A percentile compares a stretch with the other conserved stretches of the same genome.
phyloP scores from a whole-genome alignment of 2,329 filamentous ascomycete genomes.

The Chrysoporthe cubensis region DNA sequence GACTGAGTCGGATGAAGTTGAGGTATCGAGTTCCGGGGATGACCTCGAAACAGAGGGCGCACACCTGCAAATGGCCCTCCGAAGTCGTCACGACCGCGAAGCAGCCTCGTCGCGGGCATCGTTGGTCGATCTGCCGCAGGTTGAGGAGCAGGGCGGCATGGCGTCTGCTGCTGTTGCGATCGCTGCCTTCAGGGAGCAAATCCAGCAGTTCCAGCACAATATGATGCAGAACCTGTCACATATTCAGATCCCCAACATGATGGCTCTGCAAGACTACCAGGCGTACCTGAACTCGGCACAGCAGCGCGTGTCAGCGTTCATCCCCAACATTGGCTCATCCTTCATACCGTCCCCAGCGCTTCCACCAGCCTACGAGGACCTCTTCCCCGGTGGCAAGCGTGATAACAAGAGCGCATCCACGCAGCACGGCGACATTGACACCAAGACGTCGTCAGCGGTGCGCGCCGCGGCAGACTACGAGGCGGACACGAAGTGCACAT shows the following conservation, averaged over 20 bases:
- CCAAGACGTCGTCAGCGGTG: slow-evolving; percentile 61
- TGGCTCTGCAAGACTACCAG: slow-evolving; percentile 74
- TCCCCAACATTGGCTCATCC: slow-evolving; percentile 70
- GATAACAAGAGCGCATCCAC: slow-evolving; percentile 60
- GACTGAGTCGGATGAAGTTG: slow-evolving; percentile 46
- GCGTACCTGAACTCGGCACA: slow-evolving; percentile 51
- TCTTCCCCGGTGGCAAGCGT: slow-evolving; percentile 64
- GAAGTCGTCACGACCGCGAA: slow-evolving; percentile 33
- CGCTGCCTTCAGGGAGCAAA: slow-evolving; percentile 72
- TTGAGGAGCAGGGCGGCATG: slow-evolving; percentile 42
- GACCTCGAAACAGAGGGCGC: slow-evolving; percentile 47
- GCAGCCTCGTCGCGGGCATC: slow-evolving; percentile 31
- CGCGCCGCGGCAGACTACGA: slow-evolving; percentile 62
- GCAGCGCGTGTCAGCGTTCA: slow-evolving; percentile 71
- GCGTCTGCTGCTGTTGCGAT: slow-evolving; percentile 66
- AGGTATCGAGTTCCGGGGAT: slow-evolving; percentile 47
- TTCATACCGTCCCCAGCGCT: slow-evolving; percentile 53
- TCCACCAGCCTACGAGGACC: slow-evolving; percentile 79
- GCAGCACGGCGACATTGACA: slow-evolving; percentile 50
- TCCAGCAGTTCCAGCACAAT: slow-evolving; percentile 77
- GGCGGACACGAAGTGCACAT: slow-evolving; percentile 61
- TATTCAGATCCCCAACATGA: slow-evolving; percentile 66
- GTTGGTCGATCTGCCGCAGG: slow-evolving; percentile 32
- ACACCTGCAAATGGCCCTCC: slow-evolving; percentile 44
- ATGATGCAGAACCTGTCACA: slow-evolving; percentile 70